These are phyloP conservation scores for Polyplosphaeria fusca DNA, from an alignment of 495 filamentous ascomycete species.

Conservation along the genomic window DNA sequence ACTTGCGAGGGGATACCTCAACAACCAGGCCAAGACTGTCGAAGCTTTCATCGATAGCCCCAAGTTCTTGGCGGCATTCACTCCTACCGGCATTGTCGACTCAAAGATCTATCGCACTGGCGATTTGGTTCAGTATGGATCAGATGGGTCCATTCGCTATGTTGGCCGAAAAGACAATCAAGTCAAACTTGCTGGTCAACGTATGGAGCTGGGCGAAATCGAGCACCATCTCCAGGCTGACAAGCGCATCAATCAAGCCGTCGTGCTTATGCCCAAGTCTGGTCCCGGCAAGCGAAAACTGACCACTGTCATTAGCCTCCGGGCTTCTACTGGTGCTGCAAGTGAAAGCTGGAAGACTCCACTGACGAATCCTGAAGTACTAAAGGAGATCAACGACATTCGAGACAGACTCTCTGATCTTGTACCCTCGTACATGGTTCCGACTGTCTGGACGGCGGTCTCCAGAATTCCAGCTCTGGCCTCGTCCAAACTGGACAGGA, in stretches of 20 bases:
- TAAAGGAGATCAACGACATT: conserved; percentile 6
- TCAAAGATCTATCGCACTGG: conserved; percentile 51
- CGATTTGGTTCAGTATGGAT: conserved; percentile 41
- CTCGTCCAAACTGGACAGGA: conserved; percentile 33
- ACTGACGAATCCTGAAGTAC: background rate
- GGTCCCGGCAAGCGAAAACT: conserved; percentile 21
- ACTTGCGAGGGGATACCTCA: conserved; percentile 52
- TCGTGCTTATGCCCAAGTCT: conserved; percentile 36
- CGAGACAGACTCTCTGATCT: conserved; percentile 13
- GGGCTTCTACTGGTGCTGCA: background rate
- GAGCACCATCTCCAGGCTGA: conserved; percentile 36
- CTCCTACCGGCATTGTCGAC: background rate
- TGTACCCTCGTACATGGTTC: conserved; percentile 36
- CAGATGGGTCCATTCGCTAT: conserved; percentile 37
- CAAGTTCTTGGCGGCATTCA: conserved; percentile 38
- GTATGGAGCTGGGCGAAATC: conserved; percentile 33
- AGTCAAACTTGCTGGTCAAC: conserved; percentile 32
- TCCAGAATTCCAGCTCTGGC: conserved; percentile 20
- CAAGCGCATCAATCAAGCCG: conserved; percentile 42
- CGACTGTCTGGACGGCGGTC: conserved; percentile 23
- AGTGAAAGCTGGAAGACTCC: conserved; percentile 11
- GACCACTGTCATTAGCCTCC: conserved; percentile 18
- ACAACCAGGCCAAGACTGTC: conserved; percentile 48
- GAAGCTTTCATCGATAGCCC: conserved; percentile 50
- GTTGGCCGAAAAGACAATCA: conserved; percentile 33